Percentiles rank a stretch among this genome's conserved stretches.
These are phyloP conservation scores for Cavenderia fasciculata DNA, from an alignment of 78 protist genomes.

Conservation along the genomic window DNA sequence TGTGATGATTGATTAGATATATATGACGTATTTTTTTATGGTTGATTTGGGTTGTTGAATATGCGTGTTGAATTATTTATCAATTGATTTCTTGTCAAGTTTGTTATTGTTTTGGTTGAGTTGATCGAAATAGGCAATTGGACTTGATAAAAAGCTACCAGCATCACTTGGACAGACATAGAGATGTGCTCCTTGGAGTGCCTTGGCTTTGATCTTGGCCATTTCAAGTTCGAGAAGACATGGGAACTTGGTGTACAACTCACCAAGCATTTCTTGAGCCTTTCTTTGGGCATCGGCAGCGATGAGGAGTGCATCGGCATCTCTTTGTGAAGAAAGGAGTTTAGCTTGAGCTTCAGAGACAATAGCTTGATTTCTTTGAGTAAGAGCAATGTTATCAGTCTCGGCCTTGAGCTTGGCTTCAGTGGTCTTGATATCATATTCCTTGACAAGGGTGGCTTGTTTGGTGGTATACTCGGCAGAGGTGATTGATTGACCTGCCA, in stretches of 20 bases:
- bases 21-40: no score
- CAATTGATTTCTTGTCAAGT: no score
- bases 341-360: slow-evolving; percentile 44
- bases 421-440: slow-evolving; percentile 54
- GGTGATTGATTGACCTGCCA: slow-evolving; percentile 55
- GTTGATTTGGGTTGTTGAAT: no score
- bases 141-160: slow-evolving; percentile 22
- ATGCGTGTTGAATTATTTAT: no score
- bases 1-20: no score
- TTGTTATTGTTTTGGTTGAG: background rate
- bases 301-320: slow-evolving; percentile 31
- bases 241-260: slow-evolving; percentile 36
- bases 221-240: slow-evolving; percentile 4
- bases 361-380: slow-evolving; percentile 17
- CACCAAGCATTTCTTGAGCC: slow-evolving; percentile 50
- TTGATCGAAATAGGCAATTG: slow-evolving; percentile 17
- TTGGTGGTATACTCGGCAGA: slow-evolving; percentile 58
- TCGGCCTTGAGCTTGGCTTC: slow-evolving; percentile 53
- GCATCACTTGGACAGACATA: slow-evolving; percentile 8
- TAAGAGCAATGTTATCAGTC: slow-evolving; percentile 49
- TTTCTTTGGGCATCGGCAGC: slow-evolving; percentile 30
- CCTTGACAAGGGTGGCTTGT: slow-evolving; percentile 48
- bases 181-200: background rate
- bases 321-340: background rate
- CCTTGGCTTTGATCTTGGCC: slow-evolving; percentile 33